phyloP scores from a whole-genome alignment of 1,284 basidiomycete genomes.

The Stereum hirsutum region DNA sequence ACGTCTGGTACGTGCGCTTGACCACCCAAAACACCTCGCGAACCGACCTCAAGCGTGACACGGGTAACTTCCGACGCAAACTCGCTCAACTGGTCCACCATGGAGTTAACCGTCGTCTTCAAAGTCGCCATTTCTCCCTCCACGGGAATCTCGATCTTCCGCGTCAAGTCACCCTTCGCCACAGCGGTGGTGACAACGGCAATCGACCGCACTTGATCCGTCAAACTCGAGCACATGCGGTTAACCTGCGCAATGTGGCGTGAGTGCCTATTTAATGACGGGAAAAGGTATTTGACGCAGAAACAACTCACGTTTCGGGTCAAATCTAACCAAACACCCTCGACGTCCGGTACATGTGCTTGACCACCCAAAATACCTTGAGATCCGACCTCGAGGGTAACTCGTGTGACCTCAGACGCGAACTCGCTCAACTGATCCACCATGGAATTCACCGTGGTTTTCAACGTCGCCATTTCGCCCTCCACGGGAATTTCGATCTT shows the following conservation, averaged over 20 bases:
- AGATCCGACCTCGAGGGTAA: conserved; percentile 88
- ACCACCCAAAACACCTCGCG: conserved; percentile 92
- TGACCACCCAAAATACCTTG: conserved; percentile 92
- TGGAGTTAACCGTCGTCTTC: conserved; percentile 86
- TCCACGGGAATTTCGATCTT: conserved; percentile 89
- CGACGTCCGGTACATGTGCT: conserved; percentile 85
- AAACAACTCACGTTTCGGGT: conserved; percentile 68
- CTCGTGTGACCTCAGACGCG: conserved; percentile 91
- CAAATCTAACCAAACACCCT: conserved; percentile 91
- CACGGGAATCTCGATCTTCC: conserved; percentile 91
- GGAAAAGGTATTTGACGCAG: background rate
- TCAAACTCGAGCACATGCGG: conserved; percentile 91
- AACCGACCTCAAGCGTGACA: conserved; percentile 88
- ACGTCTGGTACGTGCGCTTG: conserved; percentile 86
- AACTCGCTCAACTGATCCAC: conserved; percentile 87
- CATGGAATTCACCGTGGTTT: conserved; percentile 84
- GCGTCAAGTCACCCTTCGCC: conserved; percentile 84
- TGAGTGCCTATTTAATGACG: background rate
- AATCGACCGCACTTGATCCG: conserved; percentile 95
- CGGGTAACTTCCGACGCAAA: conserved; percentile 82
- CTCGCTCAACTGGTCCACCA: conserved; percentile 82
- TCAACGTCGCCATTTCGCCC: conserved; percentile 84
- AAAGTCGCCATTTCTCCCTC: conserved; percentile 96
- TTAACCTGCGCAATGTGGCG: conserved; percentile 27
- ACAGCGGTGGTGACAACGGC: conserved; percentile 97